Conservation (phyloP, 129 eudicot genomes). For the Deinandra increscens region DNA sequence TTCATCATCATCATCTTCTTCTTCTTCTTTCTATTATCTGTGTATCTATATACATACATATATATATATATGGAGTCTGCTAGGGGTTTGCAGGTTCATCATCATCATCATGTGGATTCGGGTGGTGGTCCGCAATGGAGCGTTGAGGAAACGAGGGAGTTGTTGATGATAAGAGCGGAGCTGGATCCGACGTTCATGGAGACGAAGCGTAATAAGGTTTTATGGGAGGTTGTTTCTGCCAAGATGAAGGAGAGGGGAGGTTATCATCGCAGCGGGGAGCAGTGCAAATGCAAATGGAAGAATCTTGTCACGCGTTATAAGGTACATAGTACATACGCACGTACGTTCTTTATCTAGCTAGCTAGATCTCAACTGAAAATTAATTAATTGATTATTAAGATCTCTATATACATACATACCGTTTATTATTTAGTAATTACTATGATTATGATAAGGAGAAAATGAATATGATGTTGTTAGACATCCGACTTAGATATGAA, state of each 20-base stretch:
- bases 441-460: no score
- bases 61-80: neutral
- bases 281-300: slow-evolving; percentile 95
- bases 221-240: slow-evolving; percentile 67
- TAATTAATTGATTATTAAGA: no score
- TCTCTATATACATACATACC: no score
- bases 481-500: no score
- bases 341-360: no score
- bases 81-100: no score
- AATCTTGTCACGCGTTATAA: slow-evolving; percentile 84
- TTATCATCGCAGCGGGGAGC: slow-evolving; percentile 72
- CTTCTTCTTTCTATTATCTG: neutral
- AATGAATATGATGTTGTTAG: no score
- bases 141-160: slow-evolving; percentile 76
- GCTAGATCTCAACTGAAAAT: no score
- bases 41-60: neutral
- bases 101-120: no score
- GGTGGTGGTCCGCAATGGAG: slow-evolving; percentile 97
- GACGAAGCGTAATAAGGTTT: slow-evolving; percentile 73
- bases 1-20: no score
- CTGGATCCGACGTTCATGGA: slow-evolving; percentile 83
- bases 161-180: slow-evolving; percentile 71
- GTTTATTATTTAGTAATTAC: no score
- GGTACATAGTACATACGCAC: no score
- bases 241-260: slow-evolving; percentile 88